These are phyloP conservation scores for Laetiporus sulphureus DNA, from an alignment of 1,284 basidiomycete genomes.

Conservation along the genomic window DNA sequence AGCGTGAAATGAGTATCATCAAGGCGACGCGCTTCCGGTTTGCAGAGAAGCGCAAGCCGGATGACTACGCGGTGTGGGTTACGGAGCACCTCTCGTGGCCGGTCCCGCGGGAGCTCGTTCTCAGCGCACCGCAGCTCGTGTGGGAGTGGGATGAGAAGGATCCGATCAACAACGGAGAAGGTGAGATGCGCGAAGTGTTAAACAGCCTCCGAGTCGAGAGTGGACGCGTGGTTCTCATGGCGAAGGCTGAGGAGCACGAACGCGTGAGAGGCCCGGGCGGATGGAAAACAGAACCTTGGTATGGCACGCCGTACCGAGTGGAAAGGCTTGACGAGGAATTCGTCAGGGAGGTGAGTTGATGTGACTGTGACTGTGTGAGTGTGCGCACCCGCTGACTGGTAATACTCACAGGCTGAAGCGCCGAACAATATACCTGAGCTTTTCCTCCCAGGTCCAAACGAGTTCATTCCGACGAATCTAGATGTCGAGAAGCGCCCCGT, in stretches of 20 bases:
- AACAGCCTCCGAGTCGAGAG: constrained; percentile 54
- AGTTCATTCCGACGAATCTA: constrained; percentile 86
- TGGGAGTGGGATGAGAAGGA: constrained; percentile 70
- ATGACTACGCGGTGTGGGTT: constrained; percentile 77
- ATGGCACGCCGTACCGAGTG: constrained; percentile 79
- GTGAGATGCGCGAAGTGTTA: constrained; percentile 61
- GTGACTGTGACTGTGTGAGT: not conserved
- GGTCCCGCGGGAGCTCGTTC: constrained; percentile 71
- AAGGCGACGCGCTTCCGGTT: constrained; percentile 82
- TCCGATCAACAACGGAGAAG: constrained; percentile 32
- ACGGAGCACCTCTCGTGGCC: constrained; percentile 77
- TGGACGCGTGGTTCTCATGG: constrained; percentile 75
- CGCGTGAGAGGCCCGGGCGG: constrained; percentile 38
- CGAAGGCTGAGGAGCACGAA: constrained; percentile 61
- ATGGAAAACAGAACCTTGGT: constrained; percentile 80
- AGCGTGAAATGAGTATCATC: constrained; percentile 75
- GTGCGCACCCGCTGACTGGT: not conserved
- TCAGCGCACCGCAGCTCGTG: constrained; percentile 70
- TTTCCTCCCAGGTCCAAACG: constrained; percentile 79
- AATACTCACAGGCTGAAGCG: constrained; percentile 42
- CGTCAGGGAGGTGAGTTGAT: constrained; percentile 45
- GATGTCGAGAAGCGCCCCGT: constrained; percentile 73
- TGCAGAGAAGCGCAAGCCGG: constrained; percentile 78
- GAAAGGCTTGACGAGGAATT: constrained; percentile 63
- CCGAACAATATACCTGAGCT: constrained; percentile 64